phyloP scores from a whole-genome alignment of 1,284 basidiomycete species.

The Vanrija sp. region DNA sequence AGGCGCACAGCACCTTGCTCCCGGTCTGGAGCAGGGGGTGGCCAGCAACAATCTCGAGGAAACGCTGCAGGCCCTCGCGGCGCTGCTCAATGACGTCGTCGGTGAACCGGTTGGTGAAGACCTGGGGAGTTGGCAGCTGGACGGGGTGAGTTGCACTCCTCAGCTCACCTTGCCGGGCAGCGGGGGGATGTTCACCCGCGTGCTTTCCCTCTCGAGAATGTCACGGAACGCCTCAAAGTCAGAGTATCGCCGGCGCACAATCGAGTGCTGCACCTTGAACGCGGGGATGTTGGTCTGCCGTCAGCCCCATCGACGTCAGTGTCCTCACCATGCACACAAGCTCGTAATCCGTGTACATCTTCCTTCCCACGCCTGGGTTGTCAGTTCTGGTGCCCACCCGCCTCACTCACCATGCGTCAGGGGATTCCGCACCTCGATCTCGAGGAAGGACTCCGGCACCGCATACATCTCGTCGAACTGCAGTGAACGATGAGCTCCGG shows the following conservation, averaged over 20 bases:
- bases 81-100: constrained; percentile 94
- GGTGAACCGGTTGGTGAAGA: constrained; percentile 93
- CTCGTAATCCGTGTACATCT: constrained; percentile 99
- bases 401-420: constrained; percentile 80
- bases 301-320: constrained; percentile 1
- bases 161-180: constrained; percentile 75
- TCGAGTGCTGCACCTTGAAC: constrained; percentile 92
- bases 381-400: not conserved
- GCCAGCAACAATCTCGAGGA: constrained; percentile 92
- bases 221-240: constrained; percentile 99
- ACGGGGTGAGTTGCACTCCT: not conserved
- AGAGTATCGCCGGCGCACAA: constrained; percentile 91
- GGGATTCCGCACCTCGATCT: constrained; percentile 96
- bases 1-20: constrained; percentile 93
- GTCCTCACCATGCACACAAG: constrained; percentile 83
- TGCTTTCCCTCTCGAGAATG: constrained; percentile 93
- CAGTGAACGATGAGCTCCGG: not conserved
- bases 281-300: constrained; percentile 94
- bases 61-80: constrained; percentile 89
- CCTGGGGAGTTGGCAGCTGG: constrained; percentile 35
- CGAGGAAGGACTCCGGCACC: constrained; percentile 92
- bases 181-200: constrained; percentile 93
- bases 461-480: constrained; percentile 98
- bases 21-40: constrained; percentile 97
- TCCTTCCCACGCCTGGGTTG: constrained; percentile 77